Evolutionary conservation across 2,329 filamentous ascomycete genomes (phyloP).

Genomic region (Hypoxylon sp.): DNA sequence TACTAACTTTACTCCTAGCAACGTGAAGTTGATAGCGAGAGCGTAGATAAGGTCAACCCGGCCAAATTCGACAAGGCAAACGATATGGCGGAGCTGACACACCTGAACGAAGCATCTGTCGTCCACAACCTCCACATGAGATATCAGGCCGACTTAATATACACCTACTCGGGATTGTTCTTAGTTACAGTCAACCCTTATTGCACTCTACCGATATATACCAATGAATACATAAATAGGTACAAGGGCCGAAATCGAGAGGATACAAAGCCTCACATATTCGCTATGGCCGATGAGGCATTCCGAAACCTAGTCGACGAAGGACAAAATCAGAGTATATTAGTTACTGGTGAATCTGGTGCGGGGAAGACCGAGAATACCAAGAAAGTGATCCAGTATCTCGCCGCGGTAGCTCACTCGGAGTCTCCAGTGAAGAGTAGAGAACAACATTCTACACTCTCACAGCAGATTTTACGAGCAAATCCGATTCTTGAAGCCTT

Average conservation of each 20-base stretch:
- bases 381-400: slow-evolving; percentile 99
- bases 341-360: slow-evolving; percentile 97
- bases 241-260: slow-evolving; percentile 93
- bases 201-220: slow-evolving; percentile 93
- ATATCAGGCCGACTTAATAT: slow-evolving; percentile 96
- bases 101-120: slow-evolving; percentile 97
- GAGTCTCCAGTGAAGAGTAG: slow-evolving; percentile 78
- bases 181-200: slow-evolving; percentile 98
- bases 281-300: slow-evolving; percentile 96
- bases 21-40: slow-evolving; percentile 87
- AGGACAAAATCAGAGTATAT: slow-evolving; percentile 94
- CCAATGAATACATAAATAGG: slow-evolving; percentile 97
- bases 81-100: slow-evolving; percentile 98
- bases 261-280: slow-evolving; percentile 97
- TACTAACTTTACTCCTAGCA: slow-evolving; percentile 67
- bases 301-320: slow-evolving; percentile 97
- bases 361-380: slow-evolving; percentile 99
- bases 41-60: slow-evolving; percentile 98
- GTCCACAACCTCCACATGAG: slow-evolving; percentile 96
- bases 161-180: slow-evolving; percentile 97
- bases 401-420: slow-evolving; percentile 91
- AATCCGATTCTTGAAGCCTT: slow-evolving; percentile 99
- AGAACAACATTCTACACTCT: slow-evolving; percentile 82
- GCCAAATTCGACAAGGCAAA: slow-evolving; percentile 99
- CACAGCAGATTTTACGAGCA: slow-evolving; percentile 94